Evolutionary conservation across 805 yeast species (phyloP).

Genomic region (Komagataella populi): DNA sequence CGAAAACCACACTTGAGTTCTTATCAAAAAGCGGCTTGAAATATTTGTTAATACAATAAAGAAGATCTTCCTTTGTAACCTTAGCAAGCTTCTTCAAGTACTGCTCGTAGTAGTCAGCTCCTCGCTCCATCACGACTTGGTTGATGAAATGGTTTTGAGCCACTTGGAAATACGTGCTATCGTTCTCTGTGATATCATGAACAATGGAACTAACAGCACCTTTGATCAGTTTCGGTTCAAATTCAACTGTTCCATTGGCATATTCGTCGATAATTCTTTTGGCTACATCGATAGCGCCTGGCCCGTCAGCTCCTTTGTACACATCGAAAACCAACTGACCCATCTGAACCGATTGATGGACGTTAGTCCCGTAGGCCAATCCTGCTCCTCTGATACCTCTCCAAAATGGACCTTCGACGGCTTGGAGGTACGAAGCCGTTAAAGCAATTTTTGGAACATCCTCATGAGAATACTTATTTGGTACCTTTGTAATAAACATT

Average conservation of each 20-base stretch:
- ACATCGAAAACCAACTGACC: conserved; percentile 56
- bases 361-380: conserved; percentile 76
- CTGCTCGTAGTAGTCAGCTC: conserved; percentile 43
- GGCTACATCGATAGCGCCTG: conserved; percentile 46
- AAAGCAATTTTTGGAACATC: conserved; percentile 63
- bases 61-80: conserved; percentile 40
- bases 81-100: conserved; percentile 39
- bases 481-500: conserved; percentile 44
- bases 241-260: conserved; percentile 33
- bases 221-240: conserved; percentile 49
- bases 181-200: conserved; percentile 52
- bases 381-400: conserved; percentile 92
- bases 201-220: conserved; percentile 73
- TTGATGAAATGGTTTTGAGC: conserved; percentile 57
- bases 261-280: conserved; percentile 48
- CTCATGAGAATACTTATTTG: conserved; percentile 34
- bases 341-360: conserved; percentile 44
- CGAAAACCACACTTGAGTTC: conserved; percentile 42
- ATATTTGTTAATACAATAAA: conserved; percentile 37
- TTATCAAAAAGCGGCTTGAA: conserved; percentile 53
- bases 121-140: conserved; percentile 53
- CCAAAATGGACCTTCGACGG: conserved; percentile 97
- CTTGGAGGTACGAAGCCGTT: conserved; percentile 64
- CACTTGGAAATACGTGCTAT: conserved; percentile 51
- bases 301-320: conserved; percentile 76